Conservation (phyloP, 2,329 filamentous ascomycete genomes). For the Diaporthe sp. region DNA sequence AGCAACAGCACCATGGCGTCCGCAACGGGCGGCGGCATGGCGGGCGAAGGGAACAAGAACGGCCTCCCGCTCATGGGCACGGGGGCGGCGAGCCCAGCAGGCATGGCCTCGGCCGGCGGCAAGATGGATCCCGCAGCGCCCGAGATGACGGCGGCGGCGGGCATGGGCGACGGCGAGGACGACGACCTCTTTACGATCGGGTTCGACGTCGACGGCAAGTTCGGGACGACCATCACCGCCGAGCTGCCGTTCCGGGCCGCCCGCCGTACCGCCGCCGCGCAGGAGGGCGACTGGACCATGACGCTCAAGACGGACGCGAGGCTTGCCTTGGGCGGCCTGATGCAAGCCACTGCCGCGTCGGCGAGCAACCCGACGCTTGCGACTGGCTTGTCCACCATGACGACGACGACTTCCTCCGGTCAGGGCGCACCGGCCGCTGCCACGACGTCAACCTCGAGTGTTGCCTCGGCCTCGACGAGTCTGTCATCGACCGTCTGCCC, state of each 20-base stretch:
- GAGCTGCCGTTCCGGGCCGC: slow-evolving; percentile 28
- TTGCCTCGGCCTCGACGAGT: background rate
- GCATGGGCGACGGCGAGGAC: background rate
- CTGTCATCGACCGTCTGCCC: slow-evolving; percentile 12
- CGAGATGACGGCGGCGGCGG: background rate
- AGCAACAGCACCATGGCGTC: slow-evolving; percentile 13
- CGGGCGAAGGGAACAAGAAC: background rate
- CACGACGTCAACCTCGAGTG: slow-evolving; percentile 4
- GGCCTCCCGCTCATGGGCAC: slow-evolving; percentile 18
- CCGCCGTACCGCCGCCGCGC: slow-evolving; percentile 30
- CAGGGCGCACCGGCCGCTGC: background rate
- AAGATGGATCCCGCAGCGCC: background rate
- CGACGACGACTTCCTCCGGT: background rate
- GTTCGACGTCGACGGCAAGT: slow-evolving; percentile 38
- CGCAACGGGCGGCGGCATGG: background rate
- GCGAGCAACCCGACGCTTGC: background rate
- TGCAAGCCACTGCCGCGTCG: slow-evolving; percentile 10
- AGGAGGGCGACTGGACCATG: slow-evolving; percentile 22
- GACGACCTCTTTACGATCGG: slow-evolving; percentile 26
- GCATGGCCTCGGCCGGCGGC: slow-evolving; percentile 23
- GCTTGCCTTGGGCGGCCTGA: slow-evolving; percentile 15
- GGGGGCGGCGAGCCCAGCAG: slow-evolving; percentile 5
- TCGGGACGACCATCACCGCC: slow-evolving; percentile 38
- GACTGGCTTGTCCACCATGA: slow-evolving; percentile 5
- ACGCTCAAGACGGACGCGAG: slow-evolving; percentile 24